Conservation (phyloP, 2,329 filamentous ascomycete species). For the Bimuria novae-zelandiae region DNA sequence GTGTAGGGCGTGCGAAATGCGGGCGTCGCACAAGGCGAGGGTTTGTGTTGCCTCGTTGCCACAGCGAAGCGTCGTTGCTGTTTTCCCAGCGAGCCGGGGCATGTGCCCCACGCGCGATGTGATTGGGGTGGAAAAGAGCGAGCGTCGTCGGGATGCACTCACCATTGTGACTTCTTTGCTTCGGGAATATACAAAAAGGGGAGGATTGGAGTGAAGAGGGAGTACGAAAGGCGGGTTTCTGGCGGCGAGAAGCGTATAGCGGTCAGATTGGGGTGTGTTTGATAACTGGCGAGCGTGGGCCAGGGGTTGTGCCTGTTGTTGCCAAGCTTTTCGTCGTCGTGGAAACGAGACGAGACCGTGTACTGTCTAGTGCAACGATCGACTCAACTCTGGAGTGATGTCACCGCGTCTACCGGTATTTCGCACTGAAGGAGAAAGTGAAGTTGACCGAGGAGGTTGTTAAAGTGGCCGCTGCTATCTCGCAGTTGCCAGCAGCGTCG, state of each 20-base stretch:
- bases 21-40: not conserved
- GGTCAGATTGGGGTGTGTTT: conserved; percentile 22
- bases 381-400: not conserved
- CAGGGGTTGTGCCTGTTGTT: conserved; percentile 27
- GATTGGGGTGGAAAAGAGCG: not conserved
- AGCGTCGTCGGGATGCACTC: conserved; percentile 3
- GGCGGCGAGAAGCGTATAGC: conserved; percentile 17
- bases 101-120: conserved; percentile 4
- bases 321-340: conserved; percentile 24
- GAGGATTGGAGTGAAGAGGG: not conserved
- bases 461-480: no score
- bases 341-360: conserved; percentile 8
- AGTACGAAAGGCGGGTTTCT: conserved; percentile 8
- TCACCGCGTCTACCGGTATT: not conserved
- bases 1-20: not conserved
- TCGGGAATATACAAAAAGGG: not conserved
- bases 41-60: conserved; percentile 1
- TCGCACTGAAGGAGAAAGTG: not conserved
- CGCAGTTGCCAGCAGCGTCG: no score
- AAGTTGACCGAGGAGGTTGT: not conserved
- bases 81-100: not conserved
- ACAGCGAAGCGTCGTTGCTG: not conserved
- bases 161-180: conserved; percentile 10
- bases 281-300: conserved; percentile 25
- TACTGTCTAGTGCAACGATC: not conserved